Percentiles rank a stretch among this genome's conserved stretches.
phyloP scores from a whole-genome alignment of 2,329 filamentous ascomycete species.

The Chaetomium sp. region DNA sequence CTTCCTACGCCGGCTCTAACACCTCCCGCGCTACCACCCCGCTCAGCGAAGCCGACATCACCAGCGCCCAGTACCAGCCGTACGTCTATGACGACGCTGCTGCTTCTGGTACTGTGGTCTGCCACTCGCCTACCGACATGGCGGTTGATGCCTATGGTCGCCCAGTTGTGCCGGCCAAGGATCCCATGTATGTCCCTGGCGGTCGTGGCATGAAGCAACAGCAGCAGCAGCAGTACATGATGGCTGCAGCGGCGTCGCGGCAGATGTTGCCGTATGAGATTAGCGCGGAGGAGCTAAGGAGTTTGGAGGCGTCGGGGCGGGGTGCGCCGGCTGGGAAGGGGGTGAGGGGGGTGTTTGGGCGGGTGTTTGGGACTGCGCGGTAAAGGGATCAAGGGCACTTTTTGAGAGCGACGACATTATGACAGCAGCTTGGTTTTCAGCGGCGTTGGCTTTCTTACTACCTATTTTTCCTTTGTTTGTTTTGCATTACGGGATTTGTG shows the following conservation, averaged over 20 bases:
- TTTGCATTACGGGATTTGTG: not conserved
- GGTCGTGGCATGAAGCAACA: slow-evolving; percentile 17
- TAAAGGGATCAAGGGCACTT: not conserved
- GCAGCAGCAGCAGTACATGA: slow-evolving; percentile 6
- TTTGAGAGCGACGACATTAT: not conserved
- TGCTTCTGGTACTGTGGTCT: slow-evolving; percentile 32
- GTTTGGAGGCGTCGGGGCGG: slow-evolving; percentile 35
- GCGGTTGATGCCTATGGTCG: slow-evolving; percentile 38
- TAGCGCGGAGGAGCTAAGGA: slow-evolving; percentile 44
- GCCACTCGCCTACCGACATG: slow-evolving; percentile 45
- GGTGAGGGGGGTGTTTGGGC: slow-evolving; percentile 10
- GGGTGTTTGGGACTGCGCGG: slow-evolving; percentile 17
- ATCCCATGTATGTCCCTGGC: slow-evolving; percentile 24
- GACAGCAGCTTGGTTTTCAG: not conserved
- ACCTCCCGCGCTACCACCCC: slow-evolving; percentile 45
- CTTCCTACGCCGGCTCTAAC: slow-evolving; percentile 40
- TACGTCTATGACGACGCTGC: slow-evolving; percentile 37
- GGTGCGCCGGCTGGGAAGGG: slow-evolving; percentile 1
- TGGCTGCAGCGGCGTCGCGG: slow-evolving; percentile 14
- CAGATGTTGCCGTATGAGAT: slow-evolving; percentile 50
- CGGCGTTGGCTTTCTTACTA: not conserved
- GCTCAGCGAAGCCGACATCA: slow-evolving; percentile 34
- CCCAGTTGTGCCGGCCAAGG: slow-evolving; percentile 34
- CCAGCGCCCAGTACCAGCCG: slow-evolving; percentile 28
- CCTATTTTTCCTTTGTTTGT: not conserved